A percentile compares a stretch with the other conserved stretches of the same genome.
Evolutionary conservation across 352 stramenopile genomes (phyloP).

Genomic region (Phytophthora cactorum): DNA sequence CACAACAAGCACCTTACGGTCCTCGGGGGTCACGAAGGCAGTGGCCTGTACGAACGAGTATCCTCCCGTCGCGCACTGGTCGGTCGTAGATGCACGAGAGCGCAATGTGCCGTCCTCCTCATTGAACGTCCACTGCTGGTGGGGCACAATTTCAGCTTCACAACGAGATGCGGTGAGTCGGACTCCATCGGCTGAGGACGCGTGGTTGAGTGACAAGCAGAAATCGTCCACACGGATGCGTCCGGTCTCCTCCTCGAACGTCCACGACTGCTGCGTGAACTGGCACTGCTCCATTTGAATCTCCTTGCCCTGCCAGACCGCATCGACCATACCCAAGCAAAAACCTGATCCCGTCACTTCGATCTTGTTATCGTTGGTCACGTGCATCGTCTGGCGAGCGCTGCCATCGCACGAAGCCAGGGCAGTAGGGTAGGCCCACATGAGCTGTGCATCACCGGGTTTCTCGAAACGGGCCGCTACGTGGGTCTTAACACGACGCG

Average conservation of each 20-base stretch:
- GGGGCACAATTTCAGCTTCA: conserved; percentile 22
- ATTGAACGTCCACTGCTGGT: conserved; percentile 71
- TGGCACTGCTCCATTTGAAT: conserved; percentile 67
- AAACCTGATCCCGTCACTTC: conserved; percentile 59
- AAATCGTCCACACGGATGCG: conserved; percentile 58
- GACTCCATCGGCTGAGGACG: conserved; percentile 49
- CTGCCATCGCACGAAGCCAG: conserved; percentile 63
- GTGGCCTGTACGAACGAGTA: conserved; percentile 75
- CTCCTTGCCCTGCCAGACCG: conserved; percentile 55
- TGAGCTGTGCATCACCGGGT: conserved; percentile 60
- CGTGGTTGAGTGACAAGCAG: conserved; percentile 71
- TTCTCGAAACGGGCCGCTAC: conserved; percentile 54
- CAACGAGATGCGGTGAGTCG: conserved; percentile 56
- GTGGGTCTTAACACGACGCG: conserved; percentile 57
- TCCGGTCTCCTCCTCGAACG: conserved; percentile 44
- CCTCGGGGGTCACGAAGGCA: conserved; percentile 71
- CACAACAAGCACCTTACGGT: conserved; percentile 78
- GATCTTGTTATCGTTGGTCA: conserved; percentile 67
- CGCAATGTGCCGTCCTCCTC: conserved; percentile 50
- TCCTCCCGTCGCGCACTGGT: conserved; percentile 76
- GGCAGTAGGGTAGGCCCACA: conserved; percentile 53
- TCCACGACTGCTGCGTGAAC: conserved; percentile 69
- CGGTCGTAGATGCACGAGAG: conserved; percentile 32
- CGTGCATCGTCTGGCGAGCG: conserved; percentile 58
- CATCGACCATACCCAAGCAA: conserved; percentile 54